A percentile compares a stretch with the other conserved stretches of the same genome.
phyloP scores from a whole-genome alignment of 2,329 filamentous ascomycete genomes.

The Dactylellina drechsleri region DNA sequence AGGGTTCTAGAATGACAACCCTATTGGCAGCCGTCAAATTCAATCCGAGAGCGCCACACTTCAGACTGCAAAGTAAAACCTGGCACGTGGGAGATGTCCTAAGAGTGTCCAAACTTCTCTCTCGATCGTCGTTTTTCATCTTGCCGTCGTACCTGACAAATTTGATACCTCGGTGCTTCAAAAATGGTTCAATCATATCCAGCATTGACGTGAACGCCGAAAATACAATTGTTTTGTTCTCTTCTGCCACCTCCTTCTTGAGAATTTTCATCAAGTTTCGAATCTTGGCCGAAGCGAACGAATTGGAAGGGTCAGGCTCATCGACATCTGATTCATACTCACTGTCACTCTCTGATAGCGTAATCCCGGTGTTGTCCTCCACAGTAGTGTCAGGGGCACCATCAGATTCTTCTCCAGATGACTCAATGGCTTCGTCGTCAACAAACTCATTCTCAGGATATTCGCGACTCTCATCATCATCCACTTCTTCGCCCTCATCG shows the following conservation, averaged over 20 bases:
- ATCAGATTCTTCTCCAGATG: conserved; percentile 50
- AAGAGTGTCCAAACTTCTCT: conserved; percentile 81
- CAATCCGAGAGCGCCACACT: conserved; percentile 90
- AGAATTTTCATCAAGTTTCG: conserved; percentile 84
- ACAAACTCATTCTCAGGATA: conserved; percentile 34
- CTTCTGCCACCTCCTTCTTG: conserved; percentile 75
- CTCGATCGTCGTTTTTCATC: conserved; percentile 92
- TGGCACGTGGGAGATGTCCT: conserved; percentile 70
- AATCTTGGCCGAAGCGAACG: conserved; percentile 87
- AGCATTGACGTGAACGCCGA: conserved; percentile 99
- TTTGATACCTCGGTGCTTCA: conserved; percentile 76
- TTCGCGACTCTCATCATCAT: conserved; percentile 30
- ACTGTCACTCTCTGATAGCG: conserved; percentile 27
- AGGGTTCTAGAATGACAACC: conserved; percentile 94
- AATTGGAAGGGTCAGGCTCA: conserved; percentile 60
- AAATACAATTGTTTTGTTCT: conserved; percentile 97
- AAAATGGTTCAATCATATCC: conserved; percentile 91
- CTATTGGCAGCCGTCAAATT: conserved; percentile 93
- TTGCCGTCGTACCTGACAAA: conserved; percentile 92
- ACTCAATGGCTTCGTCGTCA: conserved; percentile 56
- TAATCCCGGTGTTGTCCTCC: conserved; percentile 40
- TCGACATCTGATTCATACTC: conserved; percentile 60
- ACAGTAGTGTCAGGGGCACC: conserved; percentile 30
- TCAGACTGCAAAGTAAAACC: conserved; percentile 89
- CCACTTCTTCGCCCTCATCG: conserved; percentile 61